A percentile compares a stretch with the other conserved stretches of the same genome.
Evolutionary conservation across 306 rosid genomes (phyloP).

Genomic region (Senna tora): DNA sequence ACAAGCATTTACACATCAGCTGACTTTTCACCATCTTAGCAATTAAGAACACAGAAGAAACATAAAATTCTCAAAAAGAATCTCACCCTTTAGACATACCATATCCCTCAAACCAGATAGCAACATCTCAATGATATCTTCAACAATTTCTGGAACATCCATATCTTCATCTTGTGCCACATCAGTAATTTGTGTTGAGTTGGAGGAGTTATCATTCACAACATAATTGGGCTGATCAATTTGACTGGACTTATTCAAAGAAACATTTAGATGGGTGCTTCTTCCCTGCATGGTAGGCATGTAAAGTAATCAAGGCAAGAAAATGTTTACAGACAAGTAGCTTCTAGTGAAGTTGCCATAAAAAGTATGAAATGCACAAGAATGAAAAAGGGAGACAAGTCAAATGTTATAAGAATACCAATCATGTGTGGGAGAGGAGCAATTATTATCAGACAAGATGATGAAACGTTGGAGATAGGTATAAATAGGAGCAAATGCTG

Average conservation of each 20-base stretch:
- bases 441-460: background rate
- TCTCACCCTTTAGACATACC: constrained; percentile 71
- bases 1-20: constrained; percentile 22
- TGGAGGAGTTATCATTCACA: constrained; percentile 38
- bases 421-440: background rate
- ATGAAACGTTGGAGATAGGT: background rate
- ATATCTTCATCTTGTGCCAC: constrained; percentile 73
- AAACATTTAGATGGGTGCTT: constrained; percentile 59
- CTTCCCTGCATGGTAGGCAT: constrained; percentile 65
- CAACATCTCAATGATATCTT: constrained; percentile 95
- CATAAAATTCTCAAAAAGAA: constrained; percentile 43
- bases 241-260: constrained; percentile 51
- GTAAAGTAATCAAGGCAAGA: constrained; percentile 41
- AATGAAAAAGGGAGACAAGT: background rate
- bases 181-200: constrained; percentile 44
- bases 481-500: constrained; percentile 5
- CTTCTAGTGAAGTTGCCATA: constrained; percentile 27
- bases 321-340: constrained; percentile 36
- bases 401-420: background rate
- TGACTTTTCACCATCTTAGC: constrained; percentile 25
- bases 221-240: constrained; percentile 46
- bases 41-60: constrained; percentile 22
- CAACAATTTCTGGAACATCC: constrained; percentile 90
- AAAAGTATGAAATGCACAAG: background rate
- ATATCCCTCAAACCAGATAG: constrained; percentile 89